Evolutionary conservation across 768 basidiomycete species (phyloP).

Genomic region (Coprinopsis marcescibilis): DNA sequence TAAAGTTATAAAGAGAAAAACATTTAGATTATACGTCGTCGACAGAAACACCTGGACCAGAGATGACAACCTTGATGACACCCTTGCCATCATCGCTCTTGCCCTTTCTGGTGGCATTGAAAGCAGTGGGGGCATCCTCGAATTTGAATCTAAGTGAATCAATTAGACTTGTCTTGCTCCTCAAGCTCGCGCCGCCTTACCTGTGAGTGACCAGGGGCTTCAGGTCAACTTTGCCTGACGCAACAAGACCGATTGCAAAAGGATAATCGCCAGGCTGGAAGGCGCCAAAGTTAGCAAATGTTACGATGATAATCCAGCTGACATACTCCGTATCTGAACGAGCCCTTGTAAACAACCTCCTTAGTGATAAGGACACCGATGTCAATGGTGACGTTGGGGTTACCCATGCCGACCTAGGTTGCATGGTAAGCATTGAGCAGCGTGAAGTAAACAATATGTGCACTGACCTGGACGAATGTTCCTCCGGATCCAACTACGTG

Average conservation of each 20-base stretch:
- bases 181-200: slow-evolving; percentile 25
- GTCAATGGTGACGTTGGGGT: slow-evolving; percentile 68
- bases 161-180: slow-evolving; percentile 3
- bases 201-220: slow-evolving; percentile 88
- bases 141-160: slow-evolving; percentile 57
- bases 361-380: slow-evolving; percentile 65
- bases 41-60: slow-evolving; percentile 52
- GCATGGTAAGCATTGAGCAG: not conserved
- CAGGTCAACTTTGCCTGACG: slow-evolving; percentile 77
- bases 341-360: slow-evolving; percentile 79
- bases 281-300: slow-evolving; percentile 4
- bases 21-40: not conserved
- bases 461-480: slow-evolving; percentile 57
- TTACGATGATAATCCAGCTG: slow-evolving; percentile 1
- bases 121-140: slow-evolving; percentile 71
- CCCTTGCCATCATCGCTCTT: slow-evolving; percentile 83
- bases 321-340: slow-evolving; percentile 85
- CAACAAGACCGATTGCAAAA: slow-evolving; percentile 77
- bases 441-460: not conserved
- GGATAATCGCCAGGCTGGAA: slow-evolving; percentile 77
- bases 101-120: slow-evolving; percentile 73
- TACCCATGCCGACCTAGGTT: slow-evolving; percentile 82
- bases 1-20: no score
- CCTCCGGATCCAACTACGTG: slow-evolving; percentile 74
- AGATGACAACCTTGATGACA: slow-evolving; percentile 87